phyloP scores from a whole-genome alignment of 768 basidiomycete species.

The Tephrocybe sp. region DNA sequence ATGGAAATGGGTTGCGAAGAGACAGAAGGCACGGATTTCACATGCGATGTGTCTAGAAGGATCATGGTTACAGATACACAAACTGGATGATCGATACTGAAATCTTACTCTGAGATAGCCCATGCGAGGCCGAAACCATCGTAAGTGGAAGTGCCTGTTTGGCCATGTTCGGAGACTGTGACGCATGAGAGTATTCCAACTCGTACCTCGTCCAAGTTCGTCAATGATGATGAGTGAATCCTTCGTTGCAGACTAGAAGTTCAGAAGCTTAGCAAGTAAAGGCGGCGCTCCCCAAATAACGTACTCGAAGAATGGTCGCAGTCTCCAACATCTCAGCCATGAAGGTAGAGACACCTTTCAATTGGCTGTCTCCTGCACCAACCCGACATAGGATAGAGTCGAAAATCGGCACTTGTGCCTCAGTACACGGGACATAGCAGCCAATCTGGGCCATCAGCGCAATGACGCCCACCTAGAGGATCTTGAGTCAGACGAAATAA shows the following conservation, averaged over 20 bases:
- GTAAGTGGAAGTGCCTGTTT: constrained; percentile 89
- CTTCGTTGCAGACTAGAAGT: constrained; percentile 76
- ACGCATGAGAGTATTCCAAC: no score
- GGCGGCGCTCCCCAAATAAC: constrained; percentile 14
- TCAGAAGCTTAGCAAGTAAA: neutral
- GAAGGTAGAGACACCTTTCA: constrained; percentile 98
- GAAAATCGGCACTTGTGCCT: constrained; percentile 87
- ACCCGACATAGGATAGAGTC: constrained; percentile 96
- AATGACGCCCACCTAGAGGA: constrained; percentile 80
- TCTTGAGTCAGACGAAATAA: neutral
- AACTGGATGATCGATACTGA: neutral
- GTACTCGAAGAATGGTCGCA: constrained; percentile 86
- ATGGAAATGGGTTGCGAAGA: constrained; percentile 98
- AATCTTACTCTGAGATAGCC: constrained; percentile 92
- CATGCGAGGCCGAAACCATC: constrained; percentile 98
- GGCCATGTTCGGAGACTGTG: neutral
- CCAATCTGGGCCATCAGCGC: constrained; percentile 95
- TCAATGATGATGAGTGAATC: constrained; percentile 97
- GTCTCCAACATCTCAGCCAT: constrained; percentile 99
- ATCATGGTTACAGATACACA: neutral
- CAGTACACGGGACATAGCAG: constrained; percentile 90
- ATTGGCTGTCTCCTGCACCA: constrained; percentile 95
- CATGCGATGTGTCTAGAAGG: constrained; percentile 82
- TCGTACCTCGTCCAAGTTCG: constrained; percentile 84
- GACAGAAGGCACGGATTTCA: constrained; percentile 87